phyloP scores from a whole-genome alignment of 441 rosid genomes.

The Viola pubescens region DNA sequence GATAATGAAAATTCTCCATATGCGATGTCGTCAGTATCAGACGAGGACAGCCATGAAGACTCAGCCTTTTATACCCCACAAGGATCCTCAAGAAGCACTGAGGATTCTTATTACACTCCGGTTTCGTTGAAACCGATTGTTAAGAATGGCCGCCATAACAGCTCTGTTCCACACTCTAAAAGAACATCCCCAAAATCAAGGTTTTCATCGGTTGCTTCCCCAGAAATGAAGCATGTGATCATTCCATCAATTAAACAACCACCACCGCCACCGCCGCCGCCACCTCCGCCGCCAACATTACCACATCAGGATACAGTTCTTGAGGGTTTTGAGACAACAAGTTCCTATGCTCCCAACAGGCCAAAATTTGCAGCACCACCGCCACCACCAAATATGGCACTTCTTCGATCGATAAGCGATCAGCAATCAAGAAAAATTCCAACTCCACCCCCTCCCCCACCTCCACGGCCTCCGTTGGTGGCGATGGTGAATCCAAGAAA shows the following conservation, averaged over 20 bases:
- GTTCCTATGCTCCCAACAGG: constrained; percentile 37
- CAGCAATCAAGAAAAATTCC: constrained; percentile 24
- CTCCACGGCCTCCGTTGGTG: constrained; percentile 49
- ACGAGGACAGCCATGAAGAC: constrained; percentile 49
- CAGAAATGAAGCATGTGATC: constrained; percentile 88
- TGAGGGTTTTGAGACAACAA: constrained; percentile 26
- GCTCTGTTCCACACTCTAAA: constrained; percentile 70
- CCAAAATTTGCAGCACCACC: constrained; percentile 72
- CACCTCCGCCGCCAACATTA: constrained; percentile 2
- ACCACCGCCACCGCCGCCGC: constrained; percentile 24
- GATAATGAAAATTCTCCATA: constrained; percentile 34
- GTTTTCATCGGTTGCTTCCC: constrained; percentile 41
- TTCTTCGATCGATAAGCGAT: constrained; percentile 53
- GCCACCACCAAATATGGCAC: constrained; percentile 70
- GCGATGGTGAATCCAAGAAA: constrained; percentile 26
- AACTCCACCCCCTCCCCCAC: constrained; percentile 46
- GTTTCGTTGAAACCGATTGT: constrained; percentile 10
- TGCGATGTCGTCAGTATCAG: constrained; percentile 32
- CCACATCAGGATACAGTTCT: constrained; percentile 12
- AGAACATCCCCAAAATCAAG: constrained; percentile 80
- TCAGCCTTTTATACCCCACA: constrained; percentile 71
- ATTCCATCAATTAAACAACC: constrained; percentile 66
- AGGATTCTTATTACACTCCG: constrained; percentile 57
- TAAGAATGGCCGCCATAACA: constrained; percentile 23
- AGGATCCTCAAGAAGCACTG: constrained; percentile 61